These are phyloP conservation scores for Lachnellula hyalina DNA, from an alignment of 2,329 filamentous ascomycete genomes.

Conservation along the genomic window DNA sequence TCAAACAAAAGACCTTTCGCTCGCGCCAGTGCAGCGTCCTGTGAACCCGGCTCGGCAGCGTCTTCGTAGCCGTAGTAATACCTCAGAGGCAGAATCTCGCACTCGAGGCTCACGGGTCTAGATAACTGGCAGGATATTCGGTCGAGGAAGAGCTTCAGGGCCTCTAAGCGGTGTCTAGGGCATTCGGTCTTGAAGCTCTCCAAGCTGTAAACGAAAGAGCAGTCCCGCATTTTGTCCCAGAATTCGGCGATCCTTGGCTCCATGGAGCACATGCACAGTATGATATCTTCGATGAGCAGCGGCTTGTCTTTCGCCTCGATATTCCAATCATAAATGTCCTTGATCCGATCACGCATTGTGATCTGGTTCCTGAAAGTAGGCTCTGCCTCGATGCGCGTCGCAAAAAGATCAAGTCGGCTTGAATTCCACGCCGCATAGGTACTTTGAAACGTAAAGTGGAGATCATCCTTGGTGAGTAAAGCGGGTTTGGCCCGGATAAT, in stretches of 20 bases:
- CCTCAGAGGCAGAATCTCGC: constrained; percentile 8
- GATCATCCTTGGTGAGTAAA: constrained; percentile 33
- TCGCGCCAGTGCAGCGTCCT: constrained; percentile 18
- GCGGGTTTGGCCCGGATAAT: constrained; percentile 31
- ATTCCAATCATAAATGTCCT: background rate
- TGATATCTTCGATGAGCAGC: constrained; percentile 24
- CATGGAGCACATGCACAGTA: constrained; percentile 22
- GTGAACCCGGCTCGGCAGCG: constrained; percentile 11
- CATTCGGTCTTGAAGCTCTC: background rate
- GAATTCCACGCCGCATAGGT: constrained; percentile 36
- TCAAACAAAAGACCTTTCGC: constrained; percentile 32
- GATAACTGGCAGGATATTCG: constrained; percentile 10
- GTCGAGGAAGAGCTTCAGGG: constrained; percentile 14
- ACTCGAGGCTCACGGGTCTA: background rate
- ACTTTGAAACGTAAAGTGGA: constrained; percentile 32
- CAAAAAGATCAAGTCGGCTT: constrained; percentile 35
- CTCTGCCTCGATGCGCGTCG: constrained; percentile 31
- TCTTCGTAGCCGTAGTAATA: constrained; percentile 26
- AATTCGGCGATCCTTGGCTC: constrained; percentile 10
- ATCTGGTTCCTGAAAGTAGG: constrained; percentile 28
- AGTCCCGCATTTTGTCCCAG: background rate
- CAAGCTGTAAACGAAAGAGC: background rate
- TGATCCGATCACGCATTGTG: constrained; percentile 16
- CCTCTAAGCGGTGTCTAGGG: constrained; percentile 10
- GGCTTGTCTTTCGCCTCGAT: constrained; percentile 1